Evolutionary conservation across 202 grass and related monocot species (phyloP), one percentile per base, ranked within the genome.

Genomic region (Elaeis oleifera): DNA sequence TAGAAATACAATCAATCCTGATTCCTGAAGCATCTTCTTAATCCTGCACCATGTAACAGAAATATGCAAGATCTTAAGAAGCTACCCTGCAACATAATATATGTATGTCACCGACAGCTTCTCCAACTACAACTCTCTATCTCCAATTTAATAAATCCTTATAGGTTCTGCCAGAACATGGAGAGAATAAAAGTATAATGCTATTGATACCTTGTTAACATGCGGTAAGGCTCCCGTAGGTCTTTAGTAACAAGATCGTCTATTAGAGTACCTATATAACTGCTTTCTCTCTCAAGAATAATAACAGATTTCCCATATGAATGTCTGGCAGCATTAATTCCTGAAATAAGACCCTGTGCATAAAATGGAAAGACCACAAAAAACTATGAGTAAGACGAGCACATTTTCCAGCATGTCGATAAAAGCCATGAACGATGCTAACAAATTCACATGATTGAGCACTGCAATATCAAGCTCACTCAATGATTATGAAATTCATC

Each of bases 191-290:
- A 56, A 36, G 19, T 59, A 18, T 56, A 67, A 7, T 53, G 78
- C 17, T 62, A 26, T 15, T 0, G 53, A 23, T 84, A 97, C 94
- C 88, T 92, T 75, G 88, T 92, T 79, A 97, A 67, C 88, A 92
- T 92, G 74, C 94, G 82, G 58, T 97, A 97, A 20, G 94, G 94
- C 68, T 97, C 94, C 70, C 94, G 82, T 53, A 92, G 85, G 80
- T 97, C 94, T 86, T 97, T 97, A 57, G 94, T 97, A 44, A 89
- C 88, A 78, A 97, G 85, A 89, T 97, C 94, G 60, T 97, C 94
- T 67, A 97, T 97, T 52, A 97, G 58, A 82, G 94, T 97, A n/a
- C 94, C 94, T 50, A 92, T 86, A 50, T 92, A 89, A 69, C 94
- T 89, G 78, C 88, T 97, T 80, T 92, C 94, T 67, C 94, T 97